These are phyloP conservation scores for Seminavis robusta DNA, from an alignment of 108 stramenopile species.

Conservation along the genomic window DNA sequence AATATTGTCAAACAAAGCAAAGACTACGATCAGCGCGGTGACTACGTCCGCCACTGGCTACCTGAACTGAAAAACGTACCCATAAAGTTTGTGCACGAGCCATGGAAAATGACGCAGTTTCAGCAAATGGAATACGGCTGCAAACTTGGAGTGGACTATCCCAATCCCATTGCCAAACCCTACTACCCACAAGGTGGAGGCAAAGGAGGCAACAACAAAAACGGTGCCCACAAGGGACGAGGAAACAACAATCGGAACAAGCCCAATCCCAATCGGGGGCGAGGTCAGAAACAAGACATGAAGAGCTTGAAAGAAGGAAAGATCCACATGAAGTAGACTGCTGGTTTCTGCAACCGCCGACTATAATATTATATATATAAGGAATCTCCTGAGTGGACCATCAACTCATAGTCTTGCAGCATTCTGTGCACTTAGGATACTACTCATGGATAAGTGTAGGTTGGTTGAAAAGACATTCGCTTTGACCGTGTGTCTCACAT, in stretches of 20 bases:
- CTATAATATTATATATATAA: too few species aligned
- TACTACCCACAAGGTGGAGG: slow-evolving; percentile 31
- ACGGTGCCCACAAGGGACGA: slow-evolving; percentile 22
- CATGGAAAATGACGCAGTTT: slow-evolving; percentile 86
- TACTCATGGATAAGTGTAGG: too few species aligned
- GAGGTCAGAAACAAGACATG: slow-evolving; percentile 77
- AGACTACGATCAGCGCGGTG: slow-evolving; percentile 93
- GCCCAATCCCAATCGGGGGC: slow-evolving; percentile 54
- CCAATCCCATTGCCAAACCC: slow-evolving; percentile 73
- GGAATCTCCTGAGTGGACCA: too few species aligned
- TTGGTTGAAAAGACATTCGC: too few species aligned
- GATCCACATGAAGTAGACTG: too few species aligned
- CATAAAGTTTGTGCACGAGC: slow-evolving; percentile 70
- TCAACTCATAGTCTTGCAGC: too few species aligned
- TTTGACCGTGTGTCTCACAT: too few species aligned
- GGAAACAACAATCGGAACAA: too few species aligned
- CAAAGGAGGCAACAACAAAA: slow-evolving; percentile 27
- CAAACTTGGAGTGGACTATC: slow-evolving; percentile 78
- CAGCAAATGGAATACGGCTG: slow-evolving; percentile 71
- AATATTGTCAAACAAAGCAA: slow-evolving; percentile 95
- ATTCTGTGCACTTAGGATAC: too few species aligned
- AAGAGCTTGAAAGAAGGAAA: slow-evolving; percentile 73
- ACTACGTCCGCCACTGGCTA: slow-evolving; percentile 93
- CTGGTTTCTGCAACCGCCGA: too few species aligned
- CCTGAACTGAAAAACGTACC: slow-evolving; percentile 89